These are phyloP conservation scores for Ceratorhiza oryzae-sativae DNA, from an alignment of 1,284 basidiomycete species.

Conservation along the genomic window DNA sequence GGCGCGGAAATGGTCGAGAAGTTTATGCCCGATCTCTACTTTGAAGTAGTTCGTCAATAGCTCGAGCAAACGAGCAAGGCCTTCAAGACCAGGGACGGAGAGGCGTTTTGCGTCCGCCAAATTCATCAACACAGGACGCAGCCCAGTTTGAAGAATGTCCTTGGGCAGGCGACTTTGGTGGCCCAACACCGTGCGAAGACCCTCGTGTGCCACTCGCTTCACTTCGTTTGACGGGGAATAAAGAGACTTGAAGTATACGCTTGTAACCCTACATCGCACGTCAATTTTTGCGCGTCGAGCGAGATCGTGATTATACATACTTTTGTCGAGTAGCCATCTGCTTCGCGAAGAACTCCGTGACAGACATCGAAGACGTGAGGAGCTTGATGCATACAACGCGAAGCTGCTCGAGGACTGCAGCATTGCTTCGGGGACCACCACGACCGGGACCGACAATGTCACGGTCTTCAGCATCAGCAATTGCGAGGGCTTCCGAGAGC, in stretches of 20 bases:
- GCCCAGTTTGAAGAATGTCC: constrained; percentile 92
- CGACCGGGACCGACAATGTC: constrained; percentile 79
- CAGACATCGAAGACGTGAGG: constrained; percentile 91
- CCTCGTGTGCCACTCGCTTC: constrained; percentile 95
- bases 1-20: constrained; percentile 93
- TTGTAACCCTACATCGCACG: constrained; percentile 72
- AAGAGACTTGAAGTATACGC: constrained; percentile 98
- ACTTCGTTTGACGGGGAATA: constrained; percentile 95
- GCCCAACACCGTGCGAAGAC: constrained; percentile 86
- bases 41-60: constrained; percentile 99
- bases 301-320: constrained; percentile 54
- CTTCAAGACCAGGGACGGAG: constrained; percentile 94
- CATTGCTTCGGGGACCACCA: constrained; percentile 77
- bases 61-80: constrained; percentile 93
- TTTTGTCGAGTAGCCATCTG: constrained; percentile 84
- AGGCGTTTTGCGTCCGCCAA: constrained; percentile 95
- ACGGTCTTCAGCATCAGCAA: constrained; percentile 94
- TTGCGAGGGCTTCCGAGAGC: constrained; percentile 90
- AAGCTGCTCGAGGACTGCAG: constrained; percentile 85
- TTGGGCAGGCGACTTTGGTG: constrained; percentile 94
- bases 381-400: constrained; percentile 96
- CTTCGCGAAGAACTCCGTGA: constrained; percentile 89
- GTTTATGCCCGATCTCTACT: constrained; percentile 97
- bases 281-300: constrained; percentile 30
- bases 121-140: constrained; percentile 97